Evolutionary conservation across 768 basidiomycete species (phyloP).

Genomic region (Chalciporus piperatus): DNA sequence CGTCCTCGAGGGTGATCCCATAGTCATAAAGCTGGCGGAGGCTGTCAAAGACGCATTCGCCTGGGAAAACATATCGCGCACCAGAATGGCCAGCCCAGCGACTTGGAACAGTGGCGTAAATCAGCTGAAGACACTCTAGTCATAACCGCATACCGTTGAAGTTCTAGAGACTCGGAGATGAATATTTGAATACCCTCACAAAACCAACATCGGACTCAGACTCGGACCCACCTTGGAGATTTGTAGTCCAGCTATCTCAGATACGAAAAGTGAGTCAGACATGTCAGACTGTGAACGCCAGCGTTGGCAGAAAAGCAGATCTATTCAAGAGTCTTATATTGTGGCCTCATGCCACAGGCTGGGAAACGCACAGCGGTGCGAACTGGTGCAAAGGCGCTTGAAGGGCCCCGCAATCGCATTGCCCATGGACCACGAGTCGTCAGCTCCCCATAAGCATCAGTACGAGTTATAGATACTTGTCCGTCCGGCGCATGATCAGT

Average conservation of each 20-base stretch:
- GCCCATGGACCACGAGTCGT: too few species aligned
- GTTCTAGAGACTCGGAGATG: too few species aligned
- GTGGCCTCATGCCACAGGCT: too few species aligned
- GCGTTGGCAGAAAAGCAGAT: neutral
- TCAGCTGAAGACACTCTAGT: neutral
- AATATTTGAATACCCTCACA: neutral
- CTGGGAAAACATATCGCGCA: neutral
- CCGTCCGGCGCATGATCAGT: too few species aligned
- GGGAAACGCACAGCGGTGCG: too few species aligned
- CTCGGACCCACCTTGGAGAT: neutral
- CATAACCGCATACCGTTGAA: neutral
- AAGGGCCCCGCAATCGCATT: too few species aligned
- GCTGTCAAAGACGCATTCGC: neutral
- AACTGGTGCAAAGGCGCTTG: too few species aligned
- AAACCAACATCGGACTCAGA: neutral
- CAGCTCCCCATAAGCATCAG: too few species aligned
- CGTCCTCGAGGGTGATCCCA: constrained; percentile 7
- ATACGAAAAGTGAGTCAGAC: neutral
- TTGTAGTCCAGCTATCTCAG: neutral
- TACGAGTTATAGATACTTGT: too few species aligned
- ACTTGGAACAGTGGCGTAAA: neutral
- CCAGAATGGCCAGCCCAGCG: neutral
- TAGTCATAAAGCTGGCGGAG: constrained; percentile 6
- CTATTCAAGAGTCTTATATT: neutral
- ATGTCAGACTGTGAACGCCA: neutral